Conservation (phyloP, 768 basidiomycete genomes). For the Auricularia heimuer region DNA sequence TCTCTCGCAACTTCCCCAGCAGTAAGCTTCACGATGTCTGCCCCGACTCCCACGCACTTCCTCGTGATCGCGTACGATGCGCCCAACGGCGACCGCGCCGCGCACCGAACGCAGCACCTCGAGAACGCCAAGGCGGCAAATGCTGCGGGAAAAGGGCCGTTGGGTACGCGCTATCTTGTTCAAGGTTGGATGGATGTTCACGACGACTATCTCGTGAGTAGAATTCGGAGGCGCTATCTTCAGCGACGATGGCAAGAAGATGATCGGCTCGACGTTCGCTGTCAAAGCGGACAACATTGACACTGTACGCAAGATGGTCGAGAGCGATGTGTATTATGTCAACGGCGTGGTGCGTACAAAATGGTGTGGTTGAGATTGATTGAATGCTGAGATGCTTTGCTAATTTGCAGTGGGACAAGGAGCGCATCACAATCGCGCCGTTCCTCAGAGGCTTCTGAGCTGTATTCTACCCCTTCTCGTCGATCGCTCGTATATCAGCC, state of each 20-base stretch:
- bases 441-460: not conserved
- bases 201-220: not conserved
- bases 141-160: not conserved
- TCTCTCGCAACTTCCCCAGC: not conserved
- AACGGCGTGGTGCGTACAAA: slow-evolving; percentile 3
- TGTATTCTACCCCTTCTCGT: no score
- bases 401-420: not conserved
- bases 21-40: not conserved
- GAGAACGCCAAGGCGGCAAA: not conserved
- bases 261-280: slow-evolving; percentile 4
- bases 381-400: no score
- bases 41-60: not conserved
- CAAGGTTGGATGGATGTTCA: not conserved
- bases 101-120: not conserved
- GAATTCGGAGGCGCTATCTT: slow-evolving; percentile 4
- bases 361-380: no score
- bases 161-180: not conserved
- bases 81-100: not conserved
- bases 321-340: slow-evolving; percentile 3
- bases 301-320: not conserved
- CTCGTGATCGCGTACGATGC: not conserved
- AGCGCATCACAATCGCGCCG: not conserved
- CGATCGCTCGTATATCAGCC: no score
- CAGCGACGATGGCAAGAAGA: not conserved
- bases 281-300: slow-evolving; percentile 3